Base-by-base conservation (phyloP, 2,329 filamentous ascomycete species). In the Exophiala sp. region DNA sequence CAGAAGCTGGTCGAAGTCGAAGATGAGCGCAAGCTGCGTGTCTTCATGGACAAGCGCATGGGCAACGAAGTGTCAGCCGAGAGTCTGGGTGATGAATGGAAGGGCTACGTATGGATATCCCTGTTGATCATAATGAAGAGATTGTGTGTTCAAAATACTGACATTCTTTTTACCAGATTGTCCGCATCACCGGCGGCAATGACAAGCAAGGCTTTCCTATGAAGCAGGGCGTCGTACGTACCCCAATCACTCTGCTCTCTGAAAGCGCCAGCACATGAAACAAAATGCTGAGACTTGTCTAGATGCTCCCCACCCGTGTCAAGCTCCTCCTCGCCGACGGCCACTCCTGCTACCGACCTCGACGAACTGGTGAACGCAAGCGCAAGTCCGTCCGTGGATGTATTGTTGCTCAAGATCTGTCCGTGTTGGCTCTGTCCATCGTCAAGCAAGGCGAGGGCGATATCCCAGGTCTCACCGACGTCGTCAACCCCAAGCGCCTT, bases 151-250 rank as follows among this genome's bases (percentile, higher is more conserved):
- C 11, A 14, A 24, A 20, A 47, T 52, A 29, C 58, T 62, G 56
- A 62, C 55, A 42, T 24, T 32, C 42, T 41, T 16, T 21, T 50
- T 35, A 38, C 44, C 55, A 65, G 63, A 63, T 65, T 45, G 52
- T 65, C 57, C 62, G 62, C 53, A 97, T 99, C 83, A 99, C 94
- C 71, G 95, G 94, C 74, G 94, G 95, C 75, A 99, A 99, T 88
- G 94, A 99, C 89, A 99, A 99, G 90, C 95, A 99, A 85, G 94
- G 94, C 83, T 99, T 99, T 86, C 94, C 94, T 70, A 99, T 99
- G 94, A 99, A 99, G 91, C 95, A 99, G 87, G 94, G 94, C 84
- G 89, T 95, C 70, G 74, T 76, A 76, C 68, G 74, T 75, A 59
- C 51, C 47, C 60, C 63, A 61, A 60, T 60, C 63, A 61, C 61